Conservation (phyloP, 148 eudicot species). For the Arbutus unedo region DNA sequence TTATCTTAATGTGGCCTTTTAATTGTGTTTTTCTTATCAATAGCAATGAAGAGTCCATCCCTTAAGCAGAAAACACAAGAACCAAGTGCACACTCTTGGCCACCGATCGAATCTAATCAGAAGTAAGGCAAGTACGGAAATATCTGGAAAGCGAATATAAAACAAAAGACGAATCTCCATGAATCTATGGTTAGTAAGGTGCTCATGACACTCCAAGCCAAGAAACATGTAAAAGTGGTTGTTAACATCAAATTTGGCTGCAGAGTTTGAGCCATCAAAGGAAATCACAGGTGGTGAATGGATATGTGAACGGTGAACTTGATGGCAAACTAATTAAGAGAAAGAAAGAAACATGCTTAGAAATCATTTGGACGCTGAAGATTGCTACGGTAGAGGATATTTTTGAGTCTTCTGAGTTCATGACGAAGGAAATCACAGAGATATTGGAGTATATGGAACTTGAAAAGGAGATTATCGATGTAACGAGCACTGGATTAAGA, state of each 20-base stretch:
- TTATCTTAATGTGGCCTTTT: not conserved
- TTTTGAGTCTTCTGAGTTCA: slow-evolving; percentile 23
- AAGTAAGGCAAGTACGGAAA: slow-evolving; percentile 52
- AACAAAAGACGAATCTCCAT: slow-evolving; percentile 28
- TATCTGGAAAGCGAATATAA: slow-evolving; percentile 45
- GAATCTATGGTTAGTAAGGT: slow-evolving; percentile 29
- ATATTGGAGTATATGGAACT: slow-evolving; percentile 48
- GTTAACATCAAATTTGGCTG: slow-evolving; percentile 51
- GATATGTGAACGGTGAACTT: slow-evolving; percentile 57
- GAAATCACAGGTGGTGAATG: slow-evolving; percentile 74
- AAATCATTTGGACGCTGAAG: slow-evolving; percentile 23
- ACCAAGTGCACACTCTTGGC: slow-evolving; percentile 1
- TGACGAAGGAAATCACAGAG: slow-evolving; percentile 38
- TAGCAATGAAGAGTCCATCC: slow-evolving; percentile 17
- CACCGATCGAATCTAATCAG: slow-evolving; percentile 42
- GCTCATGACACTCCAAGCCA: slow-evolving; percentile 36
- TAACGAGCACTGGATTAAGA: slow-evolving; percentile 61
- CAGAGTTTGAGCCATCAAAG: slow-evolving; percentile 63
- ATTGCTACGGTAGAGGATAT: slow-evolving; percentile 50
- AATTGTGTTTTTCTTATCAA: slow-evolving; percentile 1
- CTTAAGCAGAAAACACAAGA: slow-evolving; percentile 30
- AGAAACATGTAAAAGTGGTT: slow-evolving; percentile 58
- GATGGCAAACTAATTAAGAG: slow-evolving; percentile 31
- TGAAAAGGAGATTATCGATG: slow-evolving; percentile 52
- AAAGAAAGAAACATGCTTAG: slow-evolving; percentile 28